Percentiles rank a stretch among this genome's conserved stretches.
phyloP scores from a whole-genome alignment of 805 yeast species.

The Yarrowia divulgata region DNA sequence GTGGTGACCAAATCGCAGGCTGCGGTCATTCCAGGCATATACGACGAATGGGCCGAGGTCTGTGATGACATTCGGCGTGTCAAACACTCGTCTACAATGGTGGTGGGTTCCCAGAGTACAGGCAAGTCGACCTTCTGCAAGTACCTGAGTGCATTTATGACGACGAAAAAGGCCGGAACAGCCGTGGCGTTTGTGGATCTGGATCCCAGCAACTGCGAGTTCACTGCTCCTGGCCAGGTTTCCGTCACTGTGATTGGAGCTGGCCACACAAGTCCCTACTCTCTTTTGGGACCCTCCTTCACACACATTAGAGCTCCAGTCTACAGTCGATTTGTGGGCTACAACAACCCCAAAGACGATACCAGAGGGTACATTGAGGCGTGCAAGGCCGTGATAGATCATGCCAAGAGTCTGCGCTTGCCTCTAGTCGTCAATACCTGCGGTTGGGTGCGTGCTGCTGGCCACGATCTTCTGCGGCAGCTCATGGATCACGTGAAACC shows the following conservation, averaged over 20 bases:
- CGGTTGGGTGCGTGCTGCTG: constrained; percentile 36
- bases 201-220: constrained; percentile 26
- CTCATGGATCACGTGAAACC: constrained; percentile 20
- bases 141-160: constrained; percentile 12
- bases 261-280: constrained; percentile 8
- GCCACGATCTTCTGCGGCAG: constrained; percentile 24
- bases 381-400: constrained; percentile 4
- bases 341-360: constrained; percentile 35
- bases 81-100: constrained; percentile 7
- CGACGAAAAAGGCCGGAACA: constrained; percentile 3
- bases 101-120: constrained; percentile 29
- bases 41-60: constrained; percentile 24
- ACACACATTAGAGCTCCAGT: constrained; percentile 10
- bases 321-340: constrained; percentile 33
- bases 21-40: constrained; percentile 7
- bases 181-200: constrained; percentile 24
- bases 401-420: background rate
- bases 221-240: constrained; percentile 31
- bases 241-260: constrained; percentile 12
- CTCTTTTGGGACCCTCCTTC: constrained; percentile 23
- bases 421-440: constrained; percentile 21
- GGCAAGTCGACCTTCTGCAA: constrained; percentile 33
- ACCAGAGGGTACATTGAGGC: constrained; percentile 22
- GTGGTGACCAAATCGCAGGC: constrained; percentile 23
- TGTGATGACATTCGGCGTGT: constrained; percentile 22